Conservation (phyloP, 371 early-diverging fungal species). For the Capillidium rhysosporum region DNA sequence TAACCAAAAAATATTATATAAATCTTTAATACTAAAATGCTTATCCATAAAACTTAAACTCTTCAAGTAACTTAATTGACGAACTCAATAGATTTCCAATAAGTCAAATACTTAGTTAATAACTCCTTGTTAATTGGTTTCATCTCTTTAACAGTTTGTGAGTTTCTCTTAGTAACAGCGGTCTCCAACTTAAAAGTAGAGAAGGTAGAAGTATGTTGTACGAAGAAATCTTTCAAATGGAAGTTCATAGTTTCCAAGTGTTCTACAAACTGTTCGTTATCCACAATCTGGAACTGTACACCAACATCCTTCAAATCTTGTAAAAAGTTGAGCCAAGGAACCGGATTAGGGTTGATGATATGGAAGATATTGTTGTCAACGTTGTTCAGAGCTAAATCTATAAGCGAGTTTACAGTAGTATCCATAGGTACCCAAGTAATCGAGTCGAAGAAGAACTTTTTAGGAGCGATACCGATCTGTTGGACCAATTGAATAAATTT, state of each 20-base stretch:
- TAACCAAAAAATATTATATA: no score
- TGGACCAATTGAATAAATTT: conserved; percentile 4
- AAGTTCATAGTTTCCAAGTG: neutral
- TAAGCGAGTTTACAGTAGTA: neutral
- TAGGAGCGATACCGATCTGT: neutral
- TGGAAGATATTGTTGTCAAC: neutral
- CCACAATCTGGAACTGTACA: neutral
- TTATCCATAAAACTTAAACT: no score
- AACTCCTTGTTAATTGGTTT: neutral
- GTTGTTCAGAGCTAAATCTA: neutral
- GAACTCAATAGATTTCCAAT: conserved; percentile 2
- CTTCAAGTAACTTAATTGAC: neutral
- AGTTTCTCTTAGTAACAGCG: neutral
- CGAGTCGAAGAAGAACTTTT: neutral
- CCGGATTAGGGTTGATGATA: neutral
- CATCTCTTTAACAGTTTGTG: neutral
- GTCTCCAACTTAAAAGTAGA: neutral
- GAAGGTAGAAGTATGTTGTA: neutral
- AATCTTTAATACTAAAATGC: no score
- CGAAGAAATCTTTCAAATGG: conserved; percentile 1
- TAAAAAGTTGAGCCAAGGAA: neutral
- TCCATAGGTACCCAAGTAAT: conserved; percentile 6
- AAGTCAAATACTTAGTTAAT: neutral
- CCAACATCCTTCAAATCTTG: neutral
- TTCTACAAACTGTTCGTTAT: neutral